Percentiles rank a stretch among this genome's conserved stretches.
These are phyloP conservation scores for Metroxylon sagu DNA, from an alignment of 176 grass and related monocot species.

Conservation along the genomic window DNA sequence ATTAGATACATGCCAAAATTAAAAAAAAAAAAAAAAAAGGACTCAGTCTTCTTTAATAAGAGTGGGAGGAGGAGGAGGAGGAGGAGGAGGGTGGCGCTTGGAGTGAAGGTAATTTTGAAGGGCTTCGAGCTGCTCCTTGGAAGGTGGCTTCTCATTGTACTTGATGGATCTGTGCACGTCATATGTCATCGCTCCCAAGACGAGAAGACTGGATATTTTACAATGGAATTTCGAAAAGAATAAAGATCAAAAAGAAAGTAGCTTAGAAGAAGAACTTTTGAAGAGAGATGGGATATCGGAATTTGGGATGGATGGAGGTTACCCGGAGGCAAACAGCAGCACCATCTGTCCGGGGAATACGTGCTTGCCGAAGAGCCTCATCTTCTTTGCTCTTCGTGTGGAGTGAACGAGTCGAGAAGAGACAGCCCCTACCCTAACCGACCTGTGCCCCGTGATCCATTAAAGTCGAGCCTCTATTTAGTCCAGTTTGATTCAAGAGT, in stretches of 20 bases:
- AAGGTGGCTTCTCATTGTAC: conserved; percentile 58
- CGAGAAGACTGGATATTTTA: conserved; percentile 31
- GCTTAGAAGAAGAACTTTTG: background rate
- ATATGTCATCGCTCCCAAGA: conserved; percentile 68
- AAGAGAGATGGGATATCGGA: background rate
- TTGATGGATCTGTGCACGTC: conserved; percentile 92
- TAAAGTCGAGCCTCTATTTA: no score
- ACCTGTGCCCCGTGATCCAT: no score
- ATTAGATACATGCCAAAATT: no score
- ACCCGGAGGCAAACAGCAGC: conserved; percentile 40
- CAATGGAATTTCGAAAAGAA: background rate
- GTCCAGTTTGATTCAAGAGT: no score
- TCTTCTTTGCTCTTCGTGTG: background rate
- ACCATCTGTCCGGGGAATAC: conserved; percentile 46
- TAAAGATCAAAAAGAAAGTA: background rate
- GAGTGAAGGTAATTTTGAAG: conserved; percentile 55
- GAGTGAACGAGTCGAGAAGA: no score
- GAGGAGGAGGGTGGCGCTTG: conserved; percentile 16
- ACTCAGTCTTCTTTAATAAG: no score
- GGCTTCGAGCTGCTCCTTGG: conserved; percentile 60
- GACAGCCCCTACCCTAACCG: no score
- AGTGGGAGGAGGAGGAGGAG: background rate
- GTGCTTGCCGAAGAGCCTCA: conserved; percentile 61
- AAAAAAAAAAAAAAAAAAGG: no score
- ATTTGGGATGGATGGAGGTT: background rate